Conservation (phyloP, 805 yeast genomes). For the Candida sithepensis region DNA sequence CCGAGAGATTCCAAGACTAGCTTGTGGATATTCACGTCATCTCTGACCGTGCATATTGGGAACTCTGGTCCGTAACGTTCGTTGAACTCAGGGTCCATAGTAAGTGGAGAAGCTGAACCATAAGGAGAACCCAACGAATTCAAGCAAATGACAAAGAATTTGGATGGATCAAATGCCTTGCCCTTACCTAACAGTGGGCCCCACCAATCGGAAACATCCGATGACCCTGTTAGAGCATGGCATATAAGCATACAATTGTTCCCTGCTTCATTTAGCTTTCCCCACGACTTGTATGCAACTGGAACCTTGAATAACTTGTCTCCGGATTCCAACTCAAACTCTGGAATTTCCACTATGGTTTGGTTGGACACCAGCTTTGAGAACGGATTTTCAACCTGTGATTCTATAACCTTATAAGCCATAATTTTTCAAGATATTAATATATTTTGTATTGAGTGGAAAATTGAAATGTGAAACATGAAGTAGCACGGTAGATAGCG, state of each 20-base stretch:
- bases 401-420: conserved; percentile 37
- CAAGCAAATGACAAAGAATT: conserved; percentile 81
- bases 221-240: conserved; percentile 93
- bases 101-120: conserved; percentile 90
- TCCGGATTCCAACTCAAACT: conserved; percentile 76
- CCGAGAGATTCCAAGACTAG: conserved; percentile 75
- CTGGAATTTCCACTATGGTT: conserved; percentile 72
- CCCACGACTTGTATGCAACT: conserved; percentile 96
- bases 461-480: too few relatives aligned
- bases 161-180: conserved; percentile 85
- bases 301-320: conserved; percentile 71
- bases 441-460: too few relatives aligned
- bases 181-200: conserved; percentile 87
- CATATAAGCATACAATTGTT: conserved; percentile 87
- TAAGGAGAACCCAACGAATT: conserved; percentile 96
- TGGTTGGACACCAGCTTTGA: conserved; percentile 72
- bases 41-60: conserved; percentile 90
- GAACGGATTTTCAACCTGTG: conserved; percentile 63
- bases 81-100: conserved; percentile 73
- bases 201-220: conserved; percentile 99
- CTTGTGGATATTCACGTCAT: conserved; percentile 79
- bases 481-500: too few relatives aligned
- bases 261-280: conserved; percentile 62
- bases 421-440: too few relatives aligned
- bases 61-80: conserved; percentile 89